A percentile compares a stretch with the other conserved stretches of the same genome.
Evolutionary conservation across 106 monocot genomes (phyloP).

Genomic region (Ottelia alismoides): DNA sequence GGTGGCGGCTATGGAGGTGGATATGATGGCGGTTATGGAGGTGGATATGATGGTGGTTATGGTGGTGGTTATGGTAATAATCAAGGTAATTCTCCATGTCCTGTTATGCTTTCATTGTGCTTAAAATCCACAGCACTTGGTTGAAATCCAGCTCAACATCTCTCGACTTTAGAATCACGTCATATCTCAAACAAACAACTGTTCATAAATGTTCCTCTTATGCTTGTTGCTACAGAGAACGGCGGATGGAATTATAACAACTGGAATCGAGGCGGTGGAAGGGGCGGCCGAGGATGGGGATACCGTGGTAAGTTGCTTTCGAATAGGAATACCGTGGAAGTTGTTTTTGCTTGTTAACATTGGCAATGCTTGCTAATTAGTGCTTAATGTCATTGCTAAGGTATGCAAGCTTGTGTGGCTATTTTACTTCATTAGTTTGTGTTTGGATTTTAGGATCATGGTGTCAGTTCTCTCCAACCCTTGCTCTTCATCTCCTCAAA

Average conservation of each 20-base stretch:
- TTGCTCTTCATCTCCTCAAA: too few species aligned
- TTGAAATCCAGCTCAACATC: too few species aligned
- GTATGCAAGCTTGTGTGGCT: too few species aligned
- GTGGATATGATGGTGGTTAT: conserved; percentile 21
- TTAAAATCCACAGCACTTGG: not conserved
- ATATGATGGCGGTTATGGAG: conserved; percentile 25
- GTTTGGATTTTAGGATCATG: too few species aligned
- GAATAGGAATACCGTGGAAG: not conserved
- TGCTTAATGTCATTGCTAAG: too few species aligned
- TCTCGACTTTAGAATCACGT: too few species aligned
- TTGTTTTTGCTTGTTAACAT: not conserved
- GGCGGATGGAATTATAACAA: conserved; percentile 12
- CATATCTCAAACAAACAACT: not conserved
- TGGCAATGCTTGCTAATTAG: too few species aligned
- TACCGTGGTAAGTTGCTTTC: conserved; percentile 5
- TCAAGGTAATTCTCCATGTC: conserved; percentile 9
- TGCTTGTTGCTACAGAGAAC: conserved; percentile 6
- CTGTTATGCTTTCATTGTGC: not conserved
- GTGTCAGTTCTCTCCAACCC: too few species aligned
- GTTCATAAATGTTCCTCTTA: not conserved
- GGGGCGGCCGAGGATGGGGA: conserved; percentile 4
- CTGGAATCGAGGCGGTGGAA: conserved; percentile 4
- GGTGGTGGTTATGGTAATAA: conserved; percentile 23
- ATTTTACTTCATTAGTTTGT: too few species aligned
- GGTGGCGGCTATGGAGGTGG: conserved; percentile 4